Conservation (phyloP, 2,329 filamentous ascomycete genomes). For the Neocatenulostroma microsporum region DNA sequence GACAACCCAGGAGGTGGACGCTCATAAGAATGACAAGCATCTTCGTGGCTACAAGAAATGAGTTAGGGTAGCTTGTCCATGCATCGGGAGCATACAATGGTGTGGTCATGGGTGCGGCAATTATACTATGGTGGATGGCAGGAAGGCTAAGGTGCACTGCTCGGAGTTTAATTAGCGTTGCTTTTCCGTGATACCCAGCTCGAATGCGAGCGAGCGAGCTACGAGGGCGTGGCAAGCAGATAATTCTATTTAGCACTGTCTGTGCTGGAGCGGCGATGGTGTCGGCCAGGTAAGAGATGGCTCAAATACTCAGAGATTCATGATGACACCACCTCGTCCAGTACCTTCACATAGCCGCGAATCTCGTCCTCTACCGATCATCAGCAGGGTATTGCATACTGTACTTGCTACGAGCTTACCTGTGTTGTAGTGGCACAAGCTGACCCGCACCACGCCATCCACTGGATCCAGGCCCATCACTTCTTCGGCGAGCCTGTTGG, state of each 20-base stretch:
- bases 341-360: slow-evolving; percentile 42
- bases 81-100: too few relatives aligned
- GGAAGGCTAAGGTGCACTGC: too few relatives aligned
- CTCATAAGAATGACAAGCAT: slow-evolving; percentile 14
- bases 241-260: too few relatives aligned
- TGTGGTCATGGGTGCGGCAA: too few relatives aligned
- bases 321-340: slow-evolving; percentile 40
- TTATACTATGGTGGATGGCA: too few relatives aligned
- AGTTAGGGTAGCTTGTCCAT: too few relatives aligned
- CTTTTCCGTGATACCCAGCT: neutral
- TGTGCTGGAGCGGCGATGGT: too few relatives aligned
- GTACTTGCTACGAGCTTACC: slow-evolving; percentile 36
- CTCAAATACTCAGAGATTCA: neutral
- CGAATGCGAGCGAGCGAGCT: too few relatives aligned
- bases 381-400: slow-evolving; percentile 3
- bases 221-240: too few relatives aligned
- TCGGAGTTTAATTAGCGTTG: neutral
- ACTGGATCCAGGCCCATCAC: slow-evolving; percentile 48
- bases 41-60: slow-evolving; percentile 11
- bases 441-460: slow-evolving; percentile 61
- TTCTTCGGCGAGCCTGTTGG: slow-evolving; percentile 53
- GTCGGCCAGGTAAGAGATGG: too few relatives aligned
- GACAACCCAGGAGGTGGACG: slow-evolving; percentile 33
- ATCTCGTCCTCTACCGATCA: slow-evolving; percentile 49
- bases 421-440: slow-evolving; percentile 66